Percentiles rank a stretch among this genome's conserved stretches.
Conservation (phyloP, 352 stramenopile genomes). For the Phytophthora nicotianae region DNA sequence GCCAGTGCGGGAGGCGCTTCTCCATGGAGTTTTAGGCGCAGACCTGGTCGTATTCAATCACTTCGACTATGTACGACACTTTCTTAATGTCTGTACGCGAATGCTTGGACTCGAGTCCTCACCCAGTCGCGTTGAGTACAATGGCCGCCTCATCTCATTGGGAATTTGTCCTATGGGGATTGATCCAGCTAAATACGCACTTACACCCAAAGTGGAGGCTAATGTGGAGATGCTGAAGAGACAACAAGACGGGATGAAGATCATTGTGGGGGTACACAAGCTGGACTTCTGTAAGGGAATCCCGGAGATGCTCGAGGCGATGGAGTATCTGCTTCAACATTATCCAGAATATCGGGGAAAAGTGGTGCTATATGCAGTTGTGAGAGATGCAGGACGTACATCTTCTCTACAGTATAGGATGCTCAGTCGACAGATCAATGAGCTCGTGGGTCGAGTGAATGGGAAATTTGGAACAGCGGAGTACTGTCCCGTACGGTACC, state of each 20-base stretch:
- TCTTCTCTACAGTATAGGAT: conserved; percentile 79
- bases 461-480: conserved; percentile 87
- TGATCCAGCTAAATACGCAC: conserved; percentile 81
- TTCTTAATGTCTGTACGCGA: conserved; percentile 83
- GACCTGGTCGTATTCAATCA: conserved; percentile 91
- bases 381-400: conserved; percentile 70
- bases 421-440: conserved; percentile 89
- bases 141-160: conserved; percentile 84
- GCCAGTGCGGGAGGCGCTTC: conserved; percentile 68
- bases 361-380: conserved; percentile 94
- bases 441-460: conserved; percentile 90
- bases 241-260: conserved; percentile 75
- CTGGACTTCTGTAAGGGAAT: conserved; percentile 89
- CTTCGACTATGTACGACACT: conserved; percentile 91
- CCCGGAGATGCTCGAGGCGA: conserved; percentile 88
- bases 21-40: conserved; percentile 84
- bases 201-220: conserved; percentile 56
- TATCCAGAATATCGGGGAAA: conserved; percentile 94
- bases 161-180: conserved; percentile 92
- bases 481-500: conserved; percentile 88
- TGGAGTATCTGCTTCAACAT: conserved; percentile 88
- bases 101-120: conserved; percentile 89
- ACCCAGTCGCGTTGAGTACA: conserved; percentile 87
- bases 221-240: conserved; percentile 58
- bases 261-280: conserved; percentile 80